These are phyloP conservation scores for Fusarium praegraminearum DNA, from an alignment of 2,329 filamentous ascomycete species.

Conservation along the genomic window DNA sequence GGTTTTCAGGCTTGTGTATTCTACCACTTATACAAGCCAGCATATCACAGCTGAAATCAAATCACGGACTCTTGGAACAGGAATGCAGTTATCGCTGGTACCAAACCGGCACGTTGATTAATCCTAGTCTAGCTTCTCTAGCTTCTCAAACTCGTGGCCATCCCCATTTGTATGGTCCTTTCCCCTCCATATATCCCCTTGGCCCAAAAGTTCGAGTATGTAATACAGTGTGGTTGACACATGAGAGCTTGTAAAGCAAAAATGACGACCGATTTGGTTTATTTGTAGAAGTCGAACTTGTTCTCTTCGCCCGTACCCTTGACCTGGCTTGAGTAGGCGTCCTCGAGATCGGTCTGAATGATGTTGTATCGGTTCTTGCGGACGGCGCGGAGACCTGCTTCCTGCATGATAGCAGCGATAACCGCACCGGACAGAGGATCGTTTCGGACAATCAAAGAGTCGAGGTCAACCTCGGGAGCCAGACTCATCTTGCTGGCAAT, in stretches of 20 bases:
- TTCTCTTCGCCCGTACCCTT: conserved; percentile 77
- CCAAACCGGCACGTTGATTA: conserved; percentile 33
- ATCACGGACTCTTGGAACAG: conserved; percentile 6
- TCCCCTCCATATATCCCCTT: conserved; percentile 23
- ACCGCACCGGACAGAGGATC: conserved; percentile 95
- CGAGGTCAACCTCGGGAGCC: conserved; percentile 94
- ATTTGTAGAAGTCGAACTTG: conserved; percentile 95
- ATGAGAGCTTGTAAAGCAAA: conserved; percentile 16
- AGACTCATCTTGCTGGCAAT: conserved; percentile 98
- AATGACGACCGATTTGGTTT: conserved; percentile 49
- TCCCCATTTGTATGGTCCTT: conserved; percentile 23
- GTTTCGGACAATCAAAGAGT: conserved; percentile 95
- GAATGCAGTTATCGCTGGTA: conserved; percentile 10
- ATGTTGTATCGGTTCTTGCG: conserved; percentile 99
- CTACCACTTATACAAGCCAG: background rate
- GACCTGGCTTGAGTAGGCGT: conserved; percentile 96
- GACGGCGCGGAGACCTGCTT: conserved; percentile 92
- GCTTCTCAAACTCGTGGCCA: background rate
- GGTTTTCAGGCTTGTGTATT: background rate
- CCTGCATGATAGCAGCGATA: conserved; percentile 99
- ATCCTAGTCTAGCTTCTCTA: conserved; percentile 34
- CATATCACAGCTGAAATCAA: background rate
- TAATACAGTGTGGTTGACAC: conserved; percentile 43
- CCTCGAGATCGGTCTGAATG: conserved; percentile 95
- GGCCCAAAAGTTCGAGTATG: conserved; percentile 29